Evolutionary conservation across 1,139 yeast genomes (phyloP), one percentile per base, ranked within the genome.

Genomic region (Blastobotrys aristatus): DNA sequence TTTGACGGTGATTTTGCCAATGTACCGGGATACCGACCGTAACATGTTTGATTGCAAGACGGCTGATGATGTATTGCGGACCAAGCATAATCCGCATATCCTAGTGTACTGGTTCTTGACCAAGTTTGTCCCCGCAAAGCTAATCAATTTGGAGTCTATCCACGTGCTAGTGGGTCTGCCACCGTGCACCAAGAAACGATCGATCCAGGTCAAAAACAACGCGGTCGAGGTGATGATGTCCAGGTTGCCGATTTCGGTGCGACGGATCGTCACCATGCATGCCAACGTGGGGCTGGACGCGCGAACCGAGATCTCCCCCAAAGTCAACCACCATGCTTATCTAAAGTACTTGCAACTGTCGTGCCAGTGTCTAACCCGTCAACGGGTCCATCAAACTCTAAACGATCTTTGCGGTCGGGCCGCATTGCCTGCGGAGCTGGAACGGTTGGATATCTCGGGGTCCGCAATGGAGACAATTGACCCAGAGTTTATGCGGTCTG

Each of bases 371-470:
- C 6, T 34, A 11, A 7, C 40, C 8, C 27, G 34, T 8, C 33
- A 35, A 3, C 21, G 34, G 18, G 33, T 42, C 24, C 47, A 44
- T 24, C 36, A 44, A 21, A 27, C 31, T 3, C 38, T 44, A 3
- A 29, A 31, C 26, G 47, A 37, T 21, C 17, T 44, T 33, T 37
- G 43, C 20, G 47, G 47, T 17, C 11, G 37, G 2, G 30, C 20
- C 17, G 21, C 29, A 8, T 16, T 44, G 17, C 47, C 47, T 2
- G n/a, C 32, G 18, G 2, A 42, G 13, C n/a, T 44, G 22, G 38
- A 37, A 32, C 29, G 47, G 27, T 26, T 44, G 3, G 47, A 44
- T 7, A 5, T 42, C n/a, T 17, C n/a, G 3, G 46, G 46, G n/a
- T 20, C 4, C 16, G n/a, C n/a, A n/a, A 24, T 20, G 32, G 46